A percentile compares a stretch with the other conserved stretches of the same genome.
These are phyloP conservation scores for Pestalotiopsis sp. DNA, from an alignment of 2,329 filamentous ascomycete species.

Conservation along the genomic window DNA sequence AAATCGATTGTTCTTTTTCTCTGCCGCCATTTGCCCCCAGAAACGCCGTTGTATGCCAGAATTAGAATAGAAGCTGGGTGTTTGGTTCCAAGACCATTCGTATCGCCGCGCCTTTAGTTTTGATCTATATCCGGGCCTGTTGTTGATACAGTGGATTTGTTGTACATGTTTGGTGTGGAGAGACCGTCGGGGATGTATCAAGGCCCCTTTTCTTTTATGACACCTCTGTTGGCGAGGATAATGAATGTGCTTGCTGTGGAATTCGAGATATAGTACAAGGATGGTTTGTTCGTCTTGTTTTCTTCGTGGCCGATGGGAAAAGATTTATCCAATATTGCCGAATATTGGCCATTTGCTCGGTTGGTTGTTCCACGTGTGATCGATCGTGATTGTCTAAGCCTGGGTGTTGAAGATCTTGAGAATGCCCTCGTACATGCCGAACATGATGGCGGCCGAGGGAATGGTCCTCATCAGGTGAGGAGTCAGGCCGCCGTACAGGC, in stretches of 20 bases:
- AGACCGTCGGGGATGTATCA: background rate
- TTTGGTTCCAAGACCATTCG: background rate
- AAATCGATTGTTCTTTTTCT: background rate
- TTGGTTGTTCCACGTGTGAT: background rate
- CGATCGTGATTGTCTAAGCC: constrained; percentile 22
- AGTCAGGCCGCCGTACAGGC: constrained; percentile 87
- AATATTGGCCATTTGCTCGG: background rate
- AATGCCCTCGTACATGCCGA: constrained; percentile 78
- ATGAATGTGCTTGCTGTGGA: background rate
- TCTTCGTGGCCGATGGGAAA: background rate
- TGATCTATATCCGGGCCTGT: background rate
- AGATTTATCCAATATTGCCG: background rate
- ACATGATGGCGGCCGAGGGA: constrained; percentile 93
- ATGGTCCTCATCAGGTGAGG: constrained; percentile 91
- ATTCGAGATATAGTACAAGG: background rate
- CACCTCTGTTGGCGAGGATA: background rate
- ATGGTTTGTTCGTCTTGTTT: background rate
- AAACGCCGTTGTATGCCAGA: background rate
- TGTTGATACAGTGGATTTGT: background rate
- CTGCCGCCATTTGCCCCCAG: background rate
- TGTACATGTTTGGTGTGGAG: background rate
- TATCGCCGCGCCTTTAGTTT: background rate
- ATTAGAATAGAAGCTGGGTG: background rate
- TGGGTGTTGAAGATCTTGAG: constrained; percentile 37
- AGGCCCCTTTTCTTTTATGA: background rate